Conservation (phyloP, 2,329 filamentous ascomycete species). For the Scedosporium boydii region DNA sequence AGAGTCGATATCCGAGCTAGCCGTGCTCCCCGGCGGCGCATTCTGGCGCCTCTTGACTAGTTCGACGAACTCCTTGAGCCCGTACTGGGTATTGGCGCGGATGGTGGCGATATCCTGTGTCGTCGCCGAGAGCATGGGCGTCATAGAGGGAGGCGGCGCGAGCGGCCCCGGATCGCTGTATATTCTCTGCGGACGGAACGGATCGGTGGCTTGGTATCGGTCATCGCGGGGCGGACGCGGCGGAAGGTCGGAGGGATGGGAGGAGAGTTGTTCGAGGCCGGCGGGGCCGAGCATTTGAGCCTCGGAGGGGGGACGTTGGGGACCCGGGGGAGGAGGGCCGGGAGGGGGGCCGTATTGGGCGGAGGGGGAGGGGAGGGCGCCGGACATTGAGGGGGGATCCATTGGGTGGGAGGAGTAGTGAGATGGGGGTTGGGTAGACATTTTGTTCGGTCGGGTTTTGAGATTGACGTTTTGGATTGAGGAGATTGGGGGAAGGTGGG, state of each 20-base stretch:
- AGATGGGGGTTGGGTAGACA: background rate
- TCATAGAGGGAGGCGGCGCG: conserved; percentile 4
- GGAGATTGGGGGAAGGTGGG: background rate
- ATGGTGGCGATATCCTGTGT: conserved; percentile 21
- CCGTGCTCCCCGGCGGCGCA: conserved; percentile 18
- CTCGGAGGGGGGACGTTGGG: background rate
- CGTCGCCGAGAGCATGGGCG: conserved; percentile 12
- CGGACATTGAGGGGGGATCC: conserved; percentile 1
- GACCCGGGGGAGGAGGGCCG: background rate
- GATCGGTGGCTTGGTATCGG: background rate
- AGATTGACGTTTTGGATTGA: background rate
- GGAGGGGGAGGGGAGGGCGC: background rate
- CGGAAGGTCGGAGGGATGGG: background rate
- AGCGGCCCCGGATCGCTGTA: background rate
- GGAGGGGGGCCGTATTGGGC: background rate
- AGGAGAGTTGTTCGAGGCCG: background rate
- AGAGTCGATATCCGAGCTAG: conserved; percentile 27
- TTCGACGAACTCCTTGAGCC: conserved; percentile 24
- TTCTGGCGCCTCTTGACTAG: conserved; percentile 21
- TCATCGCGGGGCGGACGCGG: background rate
- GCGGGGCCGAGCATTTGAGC: conserved; percentile 6
- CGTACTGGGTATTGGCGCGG: conserved; percentile 24
- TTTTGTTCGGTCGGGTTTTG: background rate
- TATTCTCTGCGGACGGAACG: background rate
- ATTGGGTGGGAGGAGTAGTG: background rate